Percentiles rank a stretch among this genome's conserved stretches.
phyloP scores from a whole-genome alignment of 805 yeast species.

The Lipomyces starkeyi region DNA sequence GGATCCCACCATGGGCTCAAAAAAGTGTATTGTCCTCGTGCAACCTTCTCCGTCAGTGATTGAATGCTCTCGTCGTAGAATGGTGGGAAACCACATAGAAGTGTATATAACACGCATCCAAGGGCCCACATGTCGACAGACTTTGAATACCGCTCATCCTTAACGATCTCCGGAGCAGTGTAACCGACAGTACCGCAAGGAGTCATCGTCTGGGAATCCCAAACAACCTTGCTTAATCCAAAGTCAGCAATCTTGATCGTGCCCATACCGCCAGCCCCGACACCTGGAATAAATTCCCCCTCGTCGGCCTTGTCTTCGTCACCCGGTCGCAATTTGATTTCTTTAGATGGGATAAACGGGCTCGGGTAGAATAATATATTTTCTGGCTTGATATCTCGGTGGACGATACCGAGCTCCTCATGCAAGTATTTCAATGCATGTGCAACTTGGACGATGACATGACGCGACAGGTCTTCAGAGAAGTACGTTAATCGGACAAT shows the following conservation, averaged over 20 bases:
- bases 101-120: slow-evolving; percentile 93
- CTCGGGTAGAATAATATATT: slow-evolving; percentile 69
- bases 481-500: slow-evolving; percentile 79
- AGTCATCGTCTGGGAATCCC: slow-evolving; percentile 88
- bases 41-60: slow-evolving; percentile 74
- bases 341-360: slow-evolving; percentile 50
- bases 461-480: slow-evolving; percentile 72
- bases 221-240: slow-evolving; percentile 89
- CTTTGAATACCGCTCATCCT: slow-evolving; percentile 89
- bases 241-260: slow-evolving; percentile 90
- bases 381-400: slow-evolving; percentile 84
- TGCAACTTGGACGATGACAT: slow-evolving; percentile 74
- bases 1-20: slow-evolving; percentile 92
- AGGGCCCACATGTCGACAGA: slow-evolving; percentile 99
- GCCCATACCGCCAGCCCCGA: slow-evolving; percentile 95
- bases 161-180: slow-evolving; percentile 97
- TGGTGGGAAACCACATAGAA: slow-evolving; percentile 97
- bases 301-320: slow-evolving; percentile 71
- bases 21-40: slow-evolving; percentile 78
- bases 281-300: slow-evolving; percentile 76
- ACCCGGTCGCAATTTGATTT: slow-evolving; percentile 46
- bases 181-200: slow-evolving; percentile 99
- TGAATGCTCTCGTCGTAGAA: slow-evolving; percentile 86
- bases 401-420: slow-evolving; percentile 73
- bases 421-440: slow-evolving; percentile 73